Evolutionary conservation across 202 grass and related monocot genomes (phyloP).

Genomic region (Carex arenaria): DNA sequence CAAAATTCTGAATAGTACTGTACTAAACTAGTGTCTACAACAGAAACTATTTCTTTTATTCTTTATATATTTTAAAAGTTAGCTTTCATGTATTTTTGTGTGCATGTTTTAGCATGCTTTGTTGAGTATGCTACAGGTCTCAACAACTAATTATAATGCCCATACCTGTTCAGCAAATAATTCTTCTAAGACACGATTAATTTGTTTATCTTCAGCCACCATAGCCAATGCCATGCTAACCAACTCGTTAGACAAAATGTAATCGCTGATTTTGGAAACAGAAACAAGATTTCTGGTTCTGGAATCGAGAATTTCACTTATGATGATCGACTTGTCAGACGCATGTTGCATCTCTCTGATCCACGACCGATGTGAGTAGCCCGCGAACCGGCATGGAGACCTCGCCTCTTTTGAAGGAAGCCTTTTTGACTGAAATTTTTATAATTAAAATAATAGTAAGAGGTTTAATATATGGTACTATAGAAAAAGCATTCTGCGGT

Average conservation of each 20-base stretch:
- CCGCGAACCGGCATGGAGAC: constrained; percentile 46
- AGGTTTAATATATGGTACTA: background rate
- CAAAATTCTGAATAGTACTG: background rate
- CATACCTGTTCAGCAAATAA: constrained; percentile 92
- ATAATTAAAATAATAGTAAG: constrained; percentile 17
- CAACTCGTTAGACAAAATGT: constrained; percentile 89
- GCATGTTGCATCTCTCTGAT: constrained; percentile 95
- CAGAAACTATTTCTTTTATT: background rate
- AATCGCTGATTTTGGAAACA: constrained; percentile 94
- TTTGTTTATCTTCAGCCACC: constrained; percentile 99
- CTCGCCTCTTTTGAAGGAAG: constrained; percentile 71
- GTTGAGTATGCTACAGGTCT: background rate
- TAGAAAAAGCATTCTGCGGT: background rate
- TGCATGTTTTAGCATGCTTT: background rate
- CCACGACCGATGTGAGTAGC: constrained; percentile 72
- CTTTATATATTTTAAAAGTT: background rate
- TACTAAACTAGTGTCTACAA: background rate
- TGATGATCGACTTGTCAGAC: constrained; percentile 93
- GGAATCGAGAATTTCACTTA: constrained; percentile 91
- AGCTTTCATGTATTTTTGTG: background rate
- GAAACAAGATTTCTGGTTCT: constrained; percentile 93
- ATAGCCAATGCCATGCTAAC: constrained; percentile 98
- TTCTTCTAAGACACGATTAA: constrained; percentile 90
- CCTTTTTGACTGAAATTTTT: constrained; percentile 64
- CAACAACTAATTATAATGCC: too few species aligned